Percentiles rank a stretch among this genome's conserved stretches.
Evolutionary conservation across 148 eudicot species (phyloP).

Genomic region (Fagopyrum esculentum): DNA sequence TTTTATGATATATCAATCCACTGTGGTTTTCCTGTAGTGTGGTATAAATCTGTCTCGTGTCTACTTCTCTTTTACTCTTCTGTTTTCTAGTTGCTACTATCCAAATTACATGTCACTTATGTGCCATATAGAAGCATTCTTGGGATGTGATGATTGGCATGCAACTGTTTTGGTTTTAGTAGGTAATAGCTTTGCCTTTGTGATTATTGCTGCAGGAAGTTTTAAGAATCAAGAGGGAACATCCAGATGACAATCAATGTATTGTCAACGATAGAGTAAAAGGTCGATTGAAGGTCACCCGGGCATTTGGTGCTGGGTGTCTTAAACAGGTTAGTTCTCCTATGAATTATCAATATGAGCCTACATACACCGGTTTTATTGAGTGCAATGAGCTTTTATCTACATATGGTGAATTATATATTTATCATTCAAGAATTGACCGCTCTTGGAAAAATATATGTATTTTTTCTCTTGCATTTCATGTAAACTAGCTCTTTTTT

Average conservation of each 20-base stretch:
- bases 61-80: not conserved
- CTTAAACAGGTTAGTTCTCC: conserved; percentile 73
- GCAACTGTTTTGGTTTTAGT: not conserved
- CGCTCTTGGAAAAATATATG: not conserved
- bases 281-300: conserved; percentile 96
- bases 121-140: not conserved
- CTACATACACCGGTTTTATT: not conserved
- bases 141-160: not conserved
- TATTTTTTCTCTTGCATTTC: not conserved
- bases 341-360: not conserved
- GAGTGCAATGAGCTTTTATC: not conserved
- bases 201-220: conserved; percentile 53
- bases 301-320: conserved; percentile 98
- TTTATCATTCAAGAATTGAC: not conserved
- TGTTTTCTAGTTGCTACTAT: not conserved
- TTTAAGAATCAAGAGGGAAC: conserved; percentile 83
- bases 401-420: not conserved
- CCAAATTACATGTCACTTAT: not conserved
- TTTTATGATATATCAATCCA: not conserved
- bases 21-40: not conserved
- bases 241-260: conserved; percentile 89
- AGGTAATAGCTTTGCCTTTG: not conserved
- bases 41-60: not conserved
- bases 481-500: not conserved
- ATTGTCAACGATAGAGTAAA: conserved; percentile 97